Percentiles rank a stretch among this genome's conserved stretches.
phyloP scores from a whole-genome alignment of 2,329 filamentous ascomycete species.

The Pyricularia sp. region DNA sequence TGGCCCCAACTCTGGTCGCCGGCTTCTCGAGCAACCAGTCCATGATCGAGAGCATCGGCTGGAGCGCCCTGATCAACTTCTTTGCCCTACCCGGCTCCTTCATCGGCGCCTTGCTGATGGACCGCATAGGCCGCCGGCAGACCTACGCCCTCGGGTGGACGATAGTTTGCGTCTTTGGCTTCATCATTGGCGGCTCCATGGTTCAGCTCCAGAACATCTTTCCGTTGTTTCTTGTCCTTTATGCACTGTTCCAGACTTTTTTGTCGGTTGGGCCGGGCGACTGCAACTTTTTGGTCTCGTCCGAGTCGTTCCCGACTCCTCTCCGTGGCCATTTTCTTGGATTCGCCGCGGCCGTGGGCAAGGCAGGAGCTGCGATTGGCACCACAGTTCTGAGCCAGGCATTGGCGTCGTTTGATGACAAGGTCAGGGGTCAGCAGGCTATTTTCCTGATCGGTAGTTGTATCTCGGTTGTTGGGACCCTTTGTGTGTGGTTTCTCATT shows the following conservation, averaged over 20 bases:
- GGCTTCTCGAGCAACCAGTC: constrained; percentile 13
- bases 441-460: constrained; percentile 18
- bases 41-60: constrained; percentile 17
- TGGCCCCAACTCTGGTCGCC: constrained; percentile 12
- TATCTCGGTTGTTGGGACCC: constrained; percentile 15
- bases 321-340: constrained; percentile 40
- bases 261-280: constrained; percentile 38
- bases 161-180: constrained; percentile 16
- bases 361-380: constrained; percentile 40
- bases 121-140: constrained; percentile 15
- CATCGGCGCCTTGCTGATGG: constrained; percentile 14
- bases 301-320: constrained; percentile 39
- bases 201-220: constrained; percentile 33
- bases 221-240: constrained; percentile 40
- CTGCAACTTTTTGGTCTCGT: constrained; percentile 37
- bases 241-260: constrained; percentile 38
- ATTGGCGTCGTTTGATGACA: constrained; percentile 13
- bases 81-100: constrained; percentile 17
- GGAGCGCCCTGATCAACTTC: constrained; percentile 16
- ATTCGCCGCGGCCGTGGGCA: constrained; percentile 38
- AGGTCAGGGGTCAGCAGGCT: constrained; percentile 14
- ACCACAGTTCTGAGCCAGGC: constrained; percentile 21
- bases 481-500: constrained; percentile 17
- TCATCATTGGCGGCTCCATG: constrained; percentile 20
- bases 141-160: constrained; percentile 14